phyloP scores from a whole-genome alignment of 495 filamentous ascomycete genomes.

The Lepidopterella palustris region DNA sequence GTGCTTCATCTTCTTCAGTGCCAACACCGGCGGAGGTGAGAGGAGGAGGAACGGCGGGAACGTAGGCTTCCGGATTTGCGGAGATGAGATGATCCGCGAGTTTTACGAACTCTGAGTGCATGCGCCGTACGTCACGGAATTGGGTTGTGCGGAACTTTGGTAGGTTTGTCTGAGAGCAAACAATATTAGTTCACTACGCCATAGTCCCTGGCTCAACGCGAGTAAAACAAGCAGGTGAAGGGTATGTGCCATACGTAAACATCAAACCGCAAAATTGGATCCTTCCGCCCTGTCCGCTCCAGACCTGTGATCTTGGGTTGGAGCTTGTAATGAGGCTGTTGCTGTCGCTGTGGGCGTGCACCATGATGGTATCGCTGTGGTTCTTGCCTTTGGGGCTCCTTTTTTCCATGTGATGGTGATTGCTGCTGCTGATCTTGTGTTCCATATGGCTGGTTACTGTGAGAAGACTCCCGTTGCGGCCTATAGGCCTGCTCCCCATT shows the following conservation, averaged over 20 bases:
- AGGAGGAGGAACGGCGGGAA: slow-evolving; percentile 89
- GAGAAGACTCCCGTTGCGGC: slow-evolving; percentile 39
- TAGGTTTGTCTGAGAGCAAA: slow-evolving; percentile 71
- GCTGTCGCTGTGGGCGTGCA: slow-evolving; percentile 36
- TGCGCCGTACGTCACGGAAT: slow-evolving; percentile 91
- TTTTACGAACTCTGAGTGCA: slow-evolving; percentile 92
- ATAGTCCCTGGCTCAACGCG: neutral
- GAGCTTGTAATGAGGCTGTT: slow-evolving; percentile 66
- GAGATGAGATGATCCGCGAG: slow-evolving; percentile 91
- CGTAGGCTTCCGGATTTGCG: slow-evolving; percentile 92
- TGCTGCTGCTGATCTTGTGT: slow-evolving; percentile 43
- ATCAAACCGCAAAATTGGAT: slow-evolving; percentile 91
- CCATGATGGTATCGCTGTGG: slow-evolving; percentile 37
- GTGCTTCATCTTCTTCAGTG: slow-evolving; percentile 90
- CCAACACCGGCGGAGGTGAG: slow-evolving; percentile 90
- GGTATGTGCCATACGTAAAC: slow-evolving; percentile 66
- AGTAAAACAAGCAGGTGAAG: neutral
- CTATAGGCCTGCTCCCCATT: slow-evolving; percentile 38
- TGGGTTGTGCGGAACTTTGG: slow-evolving; percentile 96
- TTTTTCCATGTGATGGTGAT: slow-evolving; percentile 36
- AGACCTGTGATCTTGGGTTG: slow-evolving; percentile 90
- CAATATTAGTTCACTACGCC: neutral
- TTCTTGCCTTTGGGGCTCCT: slow-evolving; percentile 43
- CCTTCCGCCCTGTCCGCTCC: slow-evolving; percentile 89
- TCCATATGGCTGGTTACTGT: slow-evolving; percentile 32